Percentiles rank a stretch among this genome's conserved stretches.
phyloP scores from a whole-genome alignment of 176 grass and related monocot genomes.

The Pontederia paniculata region DNA sequence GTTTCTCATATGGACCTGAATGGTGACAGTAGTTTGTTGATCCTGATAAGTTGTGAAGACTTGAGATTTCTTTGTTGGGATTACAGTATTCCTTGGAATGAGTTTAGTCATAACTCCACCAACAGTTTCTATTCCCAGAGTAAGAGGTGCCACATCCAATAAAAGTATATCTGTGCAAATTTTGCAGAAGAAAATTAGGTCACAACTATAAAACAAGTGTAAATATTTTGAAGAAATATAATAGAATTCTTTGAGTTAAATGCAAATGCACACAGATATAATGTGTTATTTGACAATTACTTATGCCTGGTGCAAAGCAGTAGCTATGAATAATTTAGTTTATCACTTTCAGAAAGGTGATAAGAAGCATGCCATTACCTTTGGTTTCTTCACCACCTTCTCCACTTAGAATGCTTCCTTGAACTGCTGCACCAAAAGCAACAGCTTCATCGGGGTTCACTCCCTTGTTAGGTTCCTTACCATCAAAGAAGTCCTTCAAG shows the following conservation, averaged over 20 bases:
- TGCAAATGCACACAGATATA: no score
- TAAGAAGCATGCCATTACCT: constrained; percentile 19
- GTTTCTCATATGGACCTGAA: constrained; percentile 32
- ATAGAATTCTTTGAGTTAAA: not conserved
- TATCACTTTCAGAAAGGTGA: not conserved
- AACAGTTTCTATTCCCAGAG: constrained; percentile 47
- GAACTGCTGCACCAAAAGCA: constrained; percentile 53
- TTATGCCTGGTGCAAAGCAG: not conserved
- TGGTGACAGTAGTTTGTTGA: constrained; percentile 59
- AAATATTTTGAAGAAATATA: not conserved
- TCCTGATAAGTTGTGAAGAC: constrained; percentile 72
- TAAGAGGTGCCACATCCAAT: constrained; percentile 54
- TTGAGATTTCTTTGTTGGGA: constrained; percentile 63
- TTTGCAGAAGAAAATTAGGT: not conserved
- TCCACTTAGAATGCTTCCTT: constrained; percentile 68
- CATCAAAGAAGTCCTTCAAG: constrained; percentile 53
- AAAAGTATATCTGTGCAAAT: constrained; percentile 53
- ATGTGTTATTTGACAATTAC: not conserved
- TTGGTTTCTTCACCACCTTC: constrained; percentile 55
- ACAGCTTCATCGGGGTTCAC: constrained; percentile 66
- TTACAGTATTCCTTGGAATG: constrained; percentile 61
- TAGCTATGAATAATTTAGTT: not conserved
- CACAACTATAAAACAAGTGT: not conserved
- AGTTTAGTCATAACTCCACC: constrained; percentile 68
- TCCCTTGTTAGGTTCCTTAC: constrained; percentile 59